A percentile compares a stretch with the other conserved stretches of the same genome.
phyloP scores from a whole-genome alignment of 768 basidiomycete species.

The Omphalotus guepiniiformis region DNA sequence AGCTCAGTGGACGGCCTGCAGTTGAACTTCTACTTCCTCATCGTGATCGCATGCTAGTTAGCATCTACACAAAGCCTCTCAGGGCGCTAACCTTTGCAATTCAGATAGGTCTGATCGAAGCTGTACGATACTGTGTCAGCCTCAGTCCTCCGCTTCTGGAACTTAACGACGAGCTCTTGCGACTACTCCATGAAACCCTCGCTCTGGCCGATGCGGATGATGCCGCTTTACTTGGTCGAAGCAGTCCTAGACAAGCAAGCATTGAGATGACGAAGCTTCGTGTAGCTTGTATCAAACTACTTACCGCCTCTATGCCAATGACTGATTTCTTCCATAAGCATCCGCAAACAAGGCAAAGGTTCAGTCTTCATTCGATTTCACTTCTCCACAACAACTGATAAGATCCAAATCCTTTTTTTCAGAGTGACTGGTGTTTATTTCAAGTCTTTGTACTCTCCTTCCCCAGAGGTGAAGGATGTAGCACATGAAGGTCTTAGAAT shows the following conservation, averaged over 20 bases:
- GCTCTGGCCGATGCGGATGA: conserved; percentile 97
- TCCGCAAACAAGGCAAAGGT: conserved; percentile 83
- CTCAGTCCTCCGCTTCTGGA: conserved; percentile 88
- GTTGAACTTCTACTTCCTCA: conserved; percentile 80
- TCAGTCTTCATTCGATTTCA: conserved; percentile 14
- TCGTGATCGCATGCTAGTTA: conserved; percentile 81
- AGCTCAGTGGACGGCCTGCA: conserved; percentile 65
- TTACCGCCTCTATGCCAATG: conserved; percentile 92
- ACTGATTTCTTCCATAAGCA: conserved; percentile 92
- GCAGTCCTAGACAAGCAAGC: conserved; percentile 70
- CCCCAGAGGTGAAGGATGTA: conserved; percentile 88
- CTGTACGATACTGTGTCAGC: conserved; percentile 89
- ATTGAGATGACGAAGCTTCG: conserved; percentile 86
- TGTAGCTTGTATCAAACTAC: conserved; percentile 87
- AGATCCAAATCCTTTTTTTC: conserved; percentile 11
- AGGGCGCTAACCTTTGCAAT: conserved; percentile 91
- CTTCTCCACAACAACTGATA: neutral
- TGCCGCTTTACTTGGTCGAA: conserved; percentile 68
- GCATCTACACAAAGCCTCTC: conserved; percentile 95
- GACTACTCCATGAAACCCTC: conserved; percentile 88
- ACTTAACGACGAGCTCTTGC: conserved; percentile 86
- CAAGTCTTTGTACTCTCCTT: conserved; percentile 93
- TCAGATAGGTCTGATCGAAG: conserved; percentile 98
- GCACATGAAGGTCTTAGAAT: conserved; percentile 90
- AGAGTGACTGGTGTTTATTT: conserved; percentile 97